Conservation (phyloP, 257 asterid species). For the Petrea volubilis region DNA sequence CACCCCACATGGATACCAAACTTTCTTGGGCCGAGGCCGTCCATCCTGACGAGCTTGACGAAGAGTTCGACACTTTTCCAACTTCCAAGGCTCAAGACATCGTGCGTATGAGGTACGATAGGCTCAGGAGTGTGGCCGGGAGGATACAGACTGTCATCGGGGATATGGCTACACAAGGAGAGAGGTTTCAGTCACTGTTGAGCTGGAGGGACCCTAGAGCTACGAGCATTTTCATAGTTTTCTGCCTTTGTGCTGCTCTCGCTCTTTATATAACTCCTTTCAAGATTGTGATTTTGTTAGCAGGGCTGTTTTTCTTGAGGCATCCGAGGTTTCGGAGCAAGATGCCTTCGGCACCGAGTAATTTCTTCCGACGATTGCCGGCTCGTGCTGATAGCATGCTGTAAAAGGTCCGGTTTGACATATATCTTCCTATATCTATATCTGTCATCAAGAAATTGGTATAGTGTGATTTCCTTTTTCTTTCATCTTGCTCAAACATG, state of each 20-base stretch:
- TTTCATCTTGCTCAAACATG: not conserved
- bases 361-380: conserved; percentile 48
- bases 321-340: conserved; percentile 54
- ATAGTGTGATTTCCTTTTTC: not conserved
- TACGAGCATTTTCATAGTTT: conserved; percentile 38
- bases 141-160: conserved; percentile 54
- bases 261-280: conserved; percentile 53
- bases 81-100: conserved; percentile 47
- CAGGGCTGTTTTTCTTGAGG: conserved; percentile 43
- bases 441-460: not conserved
- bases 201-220: conserved; percentile 65
- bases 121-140: conserved; percentile 52
- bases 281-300: conserved; percentile 46
- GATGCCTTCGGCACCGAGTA: conserved; percentile 46
- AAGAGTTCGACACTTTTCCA: conserved; percentile 79
- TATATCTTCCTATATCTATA: not conserved
- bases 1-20: conserved; percentile 79
- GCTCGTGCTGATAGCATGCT: conserved; percentile 49
- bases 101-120: conserved; percentile 57
- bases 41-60: conserved; percentile 70
- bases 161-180: conserved; percentile 60
- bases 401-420: not conserved
- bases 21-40: conserved; percentile 77
- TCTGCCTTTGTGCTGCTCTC: conserved; percentile 43
- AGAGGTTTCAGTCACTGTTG: conserved; percentile 43